Base-by-base conservation (phyloP, 2,329 filamentous ascomycete genomes). In the Cercospora sesami region DNA sequence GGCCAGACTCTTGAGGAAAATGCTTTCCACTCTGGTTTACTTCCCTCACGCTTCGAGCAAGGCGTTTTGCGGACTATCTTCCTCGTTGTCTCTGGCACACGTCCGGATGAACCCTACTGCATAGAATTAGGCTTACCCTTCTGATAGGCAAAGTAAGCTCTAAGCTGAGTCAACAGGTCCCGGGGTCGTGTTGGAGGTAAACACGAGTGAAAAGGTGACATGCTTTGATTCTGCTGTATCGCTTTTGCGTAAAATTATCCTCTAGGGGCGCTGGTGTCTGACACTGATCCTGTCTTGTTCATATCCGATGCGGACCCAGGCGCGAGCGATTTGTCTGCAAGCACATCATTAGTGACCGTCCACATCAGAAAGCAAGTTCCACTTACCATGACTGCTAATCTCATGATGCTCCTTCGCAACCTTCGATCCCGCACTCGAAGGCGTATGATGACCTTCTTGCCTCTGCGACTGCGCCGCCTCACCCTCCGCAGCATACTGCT, bases 331-430 rank as follows among this genome's bases (percentile, higher is more conserved):
- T 58, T 58, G 16, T 64, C 62, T 64, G 53, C 9, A 45, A 30
- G 28, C 45, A 3, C 6, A 48, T 26, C 57, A 36, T 64, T 7
- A 64, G 53, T 21, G 6, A n/a, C 30, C 1, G n/a, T n/a, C 12
- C 18, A 48, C 4, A 10, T 21, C 36, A 42, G 42, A 8, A 12
- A 51, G 2, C 6, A 48, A 3, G 3, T 14, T 7, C 18, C 18
- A 42, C 62, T 0, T 64, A 64, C 62, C 67, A 61, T 69, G 65
- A 31, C 68, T 69, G 10, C 68, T 68, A 55, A 73, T 71, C 45
- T 68, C 65, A 23, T 69, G 64, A 42, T 68, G 69, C 68, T 73
- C 69, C 63, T 70, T 69, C 10, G 63, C 68, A 9, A 71, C 62
- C 5, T 64, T 64, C n/a, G 63, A 59, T 0, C 64, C 53, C 16